A percentile compares a stretch with the other conserved stretches of the same genome.
Evolutionary conservation across 2,329 filamentous ascomycete species (phyloP).

Genomic region (Escovopsis sp.): DNA sequence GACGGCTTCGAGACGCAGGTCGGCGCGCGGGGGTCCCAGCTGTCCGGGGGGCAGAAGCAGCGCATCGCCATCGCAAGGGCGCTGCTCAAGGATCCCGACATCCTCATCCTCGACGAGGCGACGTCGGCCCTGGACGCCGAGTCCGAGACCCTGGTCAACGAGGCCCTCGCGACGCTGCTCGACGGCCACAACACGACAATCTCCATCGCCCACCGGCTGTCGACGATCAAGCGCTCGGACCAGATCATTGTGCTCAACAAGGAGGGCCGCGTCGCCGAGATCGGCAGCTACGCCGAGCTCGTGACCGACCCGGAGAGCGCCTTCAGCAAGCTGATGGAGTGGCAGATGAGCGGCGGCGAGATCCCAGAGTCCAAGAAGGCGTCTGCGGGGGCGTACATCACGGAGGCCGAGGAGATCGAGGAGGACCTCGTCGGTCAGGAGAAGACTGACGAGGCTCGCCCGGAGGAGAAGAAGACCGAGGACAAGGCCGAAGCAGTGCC

Average conservation of each 20-base stretch:
- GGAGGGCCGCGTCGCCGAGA: conserved; percentile 82
- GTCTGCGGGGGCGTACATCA: conserved; percentile 26
- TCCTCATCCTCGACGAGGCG: conserved; percentile 90
- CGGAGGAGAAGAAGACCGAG: conserved; percentile 17
- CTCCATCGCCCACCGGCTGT: conserved; percentile 88
- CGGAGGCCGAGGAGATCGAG: conserved; percentile 37
- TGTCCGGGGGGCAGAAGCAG: conserved; percentile 95
- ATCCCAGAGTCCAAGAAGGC: conserved; percentile 25
- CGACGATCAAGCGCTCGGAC: conserved; percentile 92
- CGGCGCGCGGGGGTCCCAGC: conserved; percentile 79
- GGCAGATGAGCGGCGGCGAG: conserved; percentile 88
- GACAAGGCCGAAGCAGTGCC: conserved; percentile 1
- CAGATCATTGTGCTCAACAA: conserved; percentile 81
- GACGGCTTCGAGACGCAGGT: conserved; percentile 91
- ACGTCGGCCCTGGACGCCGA: conserved; percentile 93
- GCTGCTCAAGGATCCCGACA: conserved; percentile 89
- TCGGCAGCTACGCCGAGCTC: conserved; percentile 68
- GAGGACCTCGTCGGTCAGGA: conserved; percentile 24
- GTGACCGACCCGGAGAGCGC: conserved; percentile 61
- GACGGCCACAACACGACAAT: conserved; percentile 89
- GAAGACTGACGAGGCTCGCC: conserved; percentile 6
- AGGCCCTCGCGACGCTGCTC: conserved; percentile 68
- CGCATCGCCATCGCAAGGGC: conserved; percentile 93
- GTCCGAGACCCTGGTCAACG: conserved; percentile 91
- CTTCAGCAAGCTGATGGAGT: conserved; percentile 95